These are phyloP conservation scores for Lentinula detonsa DNA, from an alignment of 768 basidiomycete species.

Conservation along the genomic window DNA sequence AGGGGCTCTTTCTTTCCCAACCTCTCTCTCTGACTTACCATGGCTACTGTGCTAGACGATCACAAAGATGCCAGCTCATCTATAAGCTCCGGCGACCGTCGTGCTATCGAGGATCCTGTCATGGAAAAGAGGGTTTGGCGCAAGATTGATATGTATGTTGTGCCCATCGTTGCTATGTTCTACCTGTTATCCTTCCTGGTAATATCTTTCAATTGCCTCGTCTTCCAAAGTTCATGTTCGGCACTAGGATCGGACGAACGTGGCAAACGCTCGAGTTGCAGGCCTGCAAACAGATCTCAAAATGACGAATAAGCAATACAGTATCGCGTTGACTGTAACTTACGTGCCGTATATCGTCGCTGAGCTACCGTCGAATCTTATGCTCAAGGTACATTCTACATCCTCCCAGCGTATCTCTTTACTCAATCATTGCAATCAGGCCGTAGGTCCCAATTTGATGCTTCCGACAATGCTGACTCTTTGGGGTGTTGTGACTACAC, in stretches of 20 bases:
- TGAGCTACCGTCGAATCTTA: slow-evolving; percentile 56
- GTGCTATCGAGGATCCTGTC: not conserved
- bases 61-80: not conserved
- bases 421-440: slow-evolving; percentile 17
- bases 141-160: slow-evolving; percentile 30
- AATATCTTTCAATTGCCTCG: not conserved
- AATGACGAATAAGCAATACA: slow-evolving; percentile 44
- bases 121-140: slow-evolving; percentile 22
- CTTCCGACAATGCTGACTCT: slow-evolving; percentile 54
- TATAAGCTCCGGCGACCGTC: not conserved
- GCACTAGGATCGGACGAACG: slow-evolving; percentile 44
- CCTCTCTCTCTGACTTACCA: not conserved
- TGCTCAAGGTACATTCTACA: slow-evolving; percentile 38
- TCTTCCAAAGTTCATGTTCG: not conserved
- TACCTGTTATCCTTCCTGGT: slow-evolving; percentile 44
- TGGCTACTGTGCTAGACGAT: not conserved
- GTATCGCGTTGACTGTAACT: slow-evolving; percentile 41
- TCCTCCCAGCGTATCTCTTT: not conserved
- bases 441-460: slow-evolving; percentile 54
- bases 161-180: slow-evolving; percentile 30
- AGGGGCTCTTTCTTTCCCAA: not conserved
- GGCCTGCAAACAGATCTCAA: slow-evolving; percentile 50
- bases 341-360: slow-evolving; percentile 51
- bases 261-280: slow-evolving; percentile 57
- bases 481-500: slow-evolving; percentile 64